Evolutionary conservation across 169 alveolate genomes (phyloP).

Genomic region (Plasmodium fragile): DNA sequence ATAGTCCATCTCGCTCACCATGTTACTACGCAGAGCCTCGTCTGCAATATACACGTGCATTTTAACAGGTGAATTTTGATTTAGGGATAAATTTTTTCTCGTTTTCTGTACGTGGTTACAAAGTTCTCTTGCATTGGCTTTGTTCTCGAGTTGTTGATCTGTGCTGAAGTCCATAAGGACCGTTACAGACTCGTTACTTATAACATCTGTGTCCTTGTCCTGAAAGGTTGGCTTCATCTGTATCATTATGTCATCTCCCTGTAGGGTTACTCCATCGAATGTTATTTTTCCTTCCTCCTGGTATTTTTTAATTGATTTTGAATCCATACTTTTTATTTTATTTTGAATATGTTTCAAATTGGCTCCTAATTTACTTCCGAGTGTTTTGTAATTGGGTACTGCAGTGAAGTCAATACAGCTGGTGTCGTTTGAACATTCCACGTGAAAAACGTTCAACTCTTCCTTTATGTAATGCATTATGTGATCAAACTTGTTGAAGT

Average conservation of each 20-base stretch:
- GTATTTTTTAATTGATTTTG: slow-evolving; percentile 64
- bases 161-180: slow-evolving; percentile 83
- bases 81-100: slow-evolving; percentile 78
- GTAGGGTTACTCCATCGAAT: slow-evolving; percentile 85
- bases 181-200: slow-evolving; percentile 82
- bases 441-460: slow-evolving; percentile 89
- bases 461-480: slow-evolving; percentile 88
- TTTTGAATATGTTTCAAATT: slow-evolving; percentile 86
- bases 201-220: slow-evolving; percentile 77
- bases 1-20: slow-evolving; percentile 33
- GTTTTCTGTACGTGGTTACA: slow-evolving; percentile 87
- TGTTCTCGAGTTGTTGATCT: slow-evolving; percentile 81
- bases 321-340: slow-evolving; percentile 80
- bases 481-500: slow-evolving; percentile 79
- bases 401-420: slow-evolving; percentile 86
- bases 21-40: background rate
- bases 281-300: slow-evolving; percentile 73
- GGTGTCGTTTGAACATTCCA: slow-evolving; percentile 84
- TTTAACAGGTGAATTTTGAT: slow-evolving; percentile 35
- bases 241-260: slow-evolving; percentile 83
- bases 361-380: slow-evolving; percentile 92
- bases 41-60: slow-evolving; percentile 28
- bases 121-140: slow-evolving; percentile 86
- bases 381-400: slow-evolving; percentile 89
- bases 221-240: slow-evolving; percentile 81